These are phyloP conservation scores for Pseudomassariella vexata DNA, from an alignment of 2,329 filamentous ascomycete species.

Conservation along the genomic window DNA sequence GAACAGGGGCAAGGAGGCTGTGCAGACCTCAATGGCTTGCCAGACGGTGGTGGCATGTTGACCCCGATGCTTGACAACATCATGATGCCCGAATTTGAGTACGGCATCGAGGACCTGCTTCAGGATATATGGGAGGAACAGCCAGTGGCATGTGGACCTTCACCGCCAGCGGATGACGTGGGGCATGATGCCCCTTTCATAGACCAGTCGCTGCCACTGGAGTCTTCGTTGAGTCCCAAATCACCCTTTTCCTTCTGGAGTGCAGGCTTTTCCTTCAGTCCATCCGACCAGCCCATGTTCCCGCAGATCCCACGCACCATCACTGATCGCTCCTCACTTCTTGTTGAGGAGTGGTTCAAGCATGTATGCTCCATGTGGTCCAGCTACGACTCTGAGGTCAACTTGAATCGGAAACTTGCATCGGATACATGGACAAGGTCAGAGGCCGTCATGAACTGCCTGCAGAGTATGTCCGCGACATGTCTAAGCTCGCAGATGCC, in stretches of 20 bases:
- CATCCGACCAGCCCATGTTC: conserved; percentile 7
- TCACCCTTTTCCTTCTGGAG: conserved; percentile 1
- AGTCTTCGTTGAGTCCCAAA: background rate
- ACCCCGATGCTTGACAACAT: conserved; percentile 8
- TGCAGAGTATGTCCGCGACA: conserved; percentile 35
- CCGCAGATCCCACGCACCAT: conserved; percentile 11
- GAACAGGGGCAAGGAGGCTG: too few species aligned
- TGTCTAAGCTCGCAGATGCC: conserved; percentile 28
- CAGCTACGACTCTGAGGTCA: conserved; percentile 31
- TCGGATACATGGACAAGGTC: conserved; percentile 29
- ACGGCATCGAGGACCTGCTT: conserved; percentile 9
- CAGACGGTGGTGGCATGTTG: background rate
- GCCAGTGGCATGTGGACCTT: background rate
- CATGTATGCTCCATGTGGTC: conserved; percentile 35
- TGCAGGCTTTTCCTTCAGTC: conserved; percentile 4
- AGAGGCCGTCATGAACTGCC: conserved; percentile 28
- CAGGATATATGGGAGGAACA: conserved; percentile 9
- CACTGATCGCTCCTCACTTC: conserved; percentile 23
- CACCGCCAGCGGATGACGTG: background rate
- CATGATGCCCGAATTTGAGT: conserved; percentile 8
- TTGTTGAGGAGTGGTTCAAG: conserved; percentile 33
- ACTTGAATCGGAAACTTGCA: conserved; percentile 32
- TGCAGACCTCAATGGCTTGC: background rate
- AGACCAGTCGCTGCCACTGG: conserved; percentile 1
- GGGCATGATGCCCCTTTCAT: conserved; percentile 1